These are phyloP conservation scores for Bonia amplexicaulis DNA, from an alignment of 176 grass and related monocot genomes.

Conservation along the genomic window DNA sequence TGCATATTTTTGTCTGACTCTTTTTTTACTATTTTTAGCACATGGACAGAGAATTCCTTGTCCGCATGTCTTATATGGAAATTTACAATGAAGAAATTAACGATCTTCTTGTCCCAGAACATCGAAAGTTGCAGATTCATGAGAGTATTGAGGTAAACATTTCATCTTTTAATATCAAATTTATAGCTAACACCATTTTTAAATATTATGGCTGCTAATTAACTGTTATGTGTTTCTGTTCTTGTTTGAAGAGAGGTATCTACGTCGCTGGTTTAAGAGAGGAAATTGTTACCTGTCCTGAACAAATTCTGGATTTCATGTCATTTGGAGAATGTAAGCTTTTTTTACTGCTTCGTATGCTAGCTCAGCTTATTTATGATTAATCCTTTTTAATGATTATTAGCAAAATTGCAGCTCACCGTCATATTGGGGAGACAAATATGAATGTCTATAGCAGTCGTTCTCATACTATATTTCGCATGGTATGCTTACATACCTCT, in stretches of 20 bases:
- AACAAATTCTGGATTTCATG: slow-evolving; percentile 83
- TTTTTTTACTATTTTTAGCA: slow-evolving; percentile 44
- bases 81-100: slow-evolving; percentile 99
- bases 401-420: slow-evolving; percentile 60
- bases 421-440: slow-evolving; percentile 95
- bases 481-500: slow-evolving; percentile 45
- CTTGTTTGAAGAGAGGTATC: slow-evolving; percentile 81
- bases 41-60: slow-evolving; percentile 79
- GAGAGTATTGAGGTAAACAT: slow-evolving; percentile 72
- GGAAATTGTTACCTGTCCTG: slow-evolving; percentile 84
- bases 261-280: slow-evolving; percentile 92
- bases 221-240: slow-evolving; percentile 3
- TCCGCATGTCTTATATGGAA: slow-evolving; percentile 98
- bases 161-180: slow-evolving; percentile 16
- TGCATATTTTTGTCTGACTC: slow-evolving; percentile 18
- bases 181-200: neutral
- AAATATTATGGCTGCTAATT: neutral
- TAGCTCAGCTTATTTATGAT: slow-evolving; percentile 12
- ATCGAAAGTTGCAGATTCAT: slow-evolving; percentile 93
- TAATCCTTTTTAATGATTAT: slow-evolving; percentile 4
- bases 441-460: slow-evolving; percentile 97
- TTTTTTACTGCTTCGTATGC: neutral
- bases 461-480: slow-evolving; percentile 95
- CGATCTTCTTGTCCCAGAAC: slow-evolving; percentile 87
- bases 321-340: slow-evolving; percentile 90